Percentiles rank a stretch among this genome's conserved stretches.
phyloP scores from a whole-genome alignment of 495 filamentous ascomycete species.

The Penicilliopsis zonata region DNA sequence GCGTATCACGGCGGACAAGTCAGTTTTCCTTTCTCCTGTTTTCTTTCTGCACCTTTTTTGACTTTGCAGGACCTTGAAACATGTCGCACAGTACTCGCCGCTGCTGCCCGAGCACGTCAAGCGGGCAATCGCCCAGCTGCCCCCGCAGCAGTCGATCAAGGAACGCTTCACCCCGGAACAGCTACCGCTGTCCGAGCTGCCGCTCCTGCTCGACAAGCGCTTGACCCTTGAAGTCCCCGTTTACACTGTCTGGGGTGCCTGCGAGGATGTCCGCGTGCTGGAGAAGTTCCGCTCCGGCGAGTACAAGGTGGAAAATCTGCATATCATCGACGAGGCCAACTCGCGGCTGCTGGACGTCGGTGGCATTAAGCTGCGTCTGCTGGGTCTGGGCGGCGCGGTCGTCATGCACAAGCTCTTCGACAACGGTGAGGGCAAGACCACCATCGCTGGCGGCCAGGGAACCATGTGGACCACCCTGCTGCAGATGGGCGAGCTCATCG shows the following conservation, averaged over 20 bases:
- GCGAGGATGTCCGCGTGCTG: conserved; percentile 94
- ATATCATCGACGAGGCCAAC: conserved; percentile 96
- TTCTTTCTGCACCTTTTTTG: background rate
- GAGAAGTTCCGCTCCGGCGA: conserved; percentile 97
- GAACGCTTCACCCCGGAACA: conserved; percentile 65
- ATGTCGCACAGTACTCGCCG: conserved; percentile 97
- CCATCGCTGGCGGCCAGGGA: conserved; percentile 94
- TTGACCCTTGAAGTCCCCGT: conserved; percentile 90
- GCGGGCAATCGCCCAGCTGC: conserved; percentile 62
- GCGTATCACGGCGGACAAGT: conserved; percentile 99
- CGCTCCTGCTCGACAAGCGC: conserved; percentile 78
- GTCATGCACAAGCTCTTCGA: conserved; percentile 99
- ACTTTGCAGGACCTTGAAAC: conserved; percentile 71
- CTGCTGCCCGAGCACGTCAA: conserved; percentile 80
- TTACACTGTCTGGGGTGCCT: conserved; percentile 98
- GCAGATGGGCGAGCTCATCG: conserved; percentile 97
- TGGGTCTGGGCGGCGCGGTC: conserved; percentile 90
- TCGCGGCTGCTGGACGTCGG: conserved; percentile 89
- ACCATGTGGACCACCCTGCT: conserved; percentile 99
- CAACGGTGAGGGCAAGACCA: conserved; percentile 95
- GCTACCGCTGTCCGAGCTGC: conserved; percentile 88
- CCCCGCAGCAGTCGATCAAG: conserved; percentile 59
- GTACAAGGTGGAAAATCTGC: conserved; percentile 94
- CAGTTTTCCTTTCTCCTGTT: conserved; percentile 23
- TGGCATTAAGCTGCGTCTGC: conserved; percentile 87